A percentile compares a stretch with the other conserved stretches of the same genome.
These are phyloP conservation scores for Ceratocystis variospora DNA, from an alignment of 2,329 filamentous ascomycete species.

Conservation along the genomic window DNA sequence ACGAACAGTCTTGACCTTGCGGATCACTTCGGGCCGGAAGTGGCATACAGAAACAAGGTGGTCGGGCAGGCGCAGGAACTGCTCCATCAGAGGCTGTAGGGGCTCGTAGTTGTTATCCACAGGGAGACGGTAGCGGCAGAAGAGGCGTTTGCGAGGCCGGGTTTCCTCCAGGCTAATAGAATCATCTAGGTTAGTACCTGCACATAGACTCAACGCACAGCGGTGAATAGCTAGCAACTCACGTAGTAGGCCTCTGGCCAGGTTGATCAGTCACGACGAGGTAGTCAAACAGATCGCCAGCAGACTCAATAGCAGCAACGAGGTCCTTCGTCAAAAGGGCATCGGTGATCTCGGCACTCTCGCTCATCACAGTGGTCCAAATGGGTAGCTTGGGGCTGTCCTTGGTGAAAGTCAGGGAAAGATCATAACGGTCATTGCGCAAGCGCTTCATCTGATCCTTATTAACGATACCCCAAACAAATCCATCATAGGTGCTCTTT, in stretches of 20 bases:
- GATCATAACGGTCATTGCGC: constrained; percentile 84
- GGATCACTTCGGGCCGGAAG: constrained; percentile 80
- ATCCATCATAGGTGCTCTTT: constrained; percentile 68
- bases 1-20: constrained; percentile 67
- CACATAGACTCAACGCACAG: not conserved
- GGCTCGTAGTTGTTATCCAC: constrained; percentile 47
- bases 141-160: constrained; percentile 70
- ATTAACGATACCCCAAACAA: constrained; percentile 91
- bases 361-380: constrained; percentile 91
- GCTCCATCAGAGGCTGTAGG: constrained; percentile 61
- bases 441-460: constrained; percentile 86
- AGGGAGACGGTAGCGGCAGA: constrained; percentile 60
- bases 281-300: constrained; percentile 69
- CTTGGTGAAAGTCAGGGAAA: constrained; percentile 85
- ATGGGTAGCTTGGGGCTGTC: constrained; percentile 77
- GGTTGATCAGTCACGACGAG: constrained; percentile 85
- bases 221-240: constrained; percentile 27
- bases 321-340: constrained; percentile 77
- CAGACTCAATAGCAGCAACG: constrained; percentile 60
- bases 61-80: constrained; percentile 78
- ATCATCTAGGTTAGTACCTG: constrained; percentile 7
- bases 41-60: constrained; percentile 60
- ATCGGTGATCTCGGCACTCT: constrained; percentile 90
- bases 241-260: constrained; percentile 72
- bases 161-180: constrained; percentile 63